phyloP scores from a whole-genome alignment of 2,329 filamentous ascomycete genomes.

The Pyrenochaeta sp. region DNA sequence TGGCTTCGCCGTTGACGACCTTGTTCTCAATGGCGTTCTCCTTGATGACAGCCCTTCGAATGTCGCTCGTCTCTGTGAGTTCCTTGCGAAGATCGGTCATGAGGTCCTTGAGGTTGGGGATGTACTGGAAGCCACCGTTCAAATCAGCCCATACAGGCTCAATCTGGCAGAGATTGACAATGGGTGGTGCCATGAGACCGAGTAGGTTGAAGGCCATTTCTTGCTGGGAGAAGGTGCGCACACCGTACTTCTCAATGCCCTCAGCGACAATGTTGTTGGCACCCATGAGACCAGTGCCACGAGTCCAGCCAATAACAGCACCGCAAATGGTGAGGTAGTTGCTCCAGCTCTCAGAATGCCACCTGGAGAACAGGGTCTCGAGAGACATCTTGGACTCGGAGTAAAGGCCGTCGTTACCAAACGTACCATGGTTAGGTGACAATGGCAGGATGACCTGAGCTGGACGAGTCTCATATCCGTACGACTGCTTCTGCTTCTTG shows the following conservation, averaged over 20 bases:
- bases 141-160: constrained; percentile 97
- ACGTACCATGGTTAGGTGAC: constrained; percentile 97
- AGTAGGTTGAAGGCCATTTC: constrained; percentile 99
- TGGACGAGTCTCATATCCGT: constrained; percentile 92
- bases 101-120: constrained; percentile 91
- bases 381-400: constrained; percentile 97
- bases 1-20: constrained; percentile 92
- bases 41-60: constrained; percentile 91
- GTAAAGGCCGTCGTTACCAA: constrained; percentile 97
- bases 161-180: constrained; percentile 93
- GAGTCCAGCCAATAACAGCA: constrained; percentile 98
- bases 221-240: constrained; percentile 97
- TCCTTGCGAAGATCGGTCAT: constrained; percentile 95
- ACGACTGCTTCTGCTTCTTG: constrained; percentile 87
- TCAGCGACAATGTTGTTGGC: constrained; percentile 98
- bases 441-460: constrained; percentile 96
- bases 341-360: constrained; percentile 97
- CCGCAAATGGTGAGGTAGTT: constrained; percentile 98
- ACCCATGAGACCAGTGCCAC: constrained; percentile 96
- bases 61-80: constrained; percentile 92
- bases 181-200: constrained; percentile 90
- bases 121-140: constrained; percentile 97
- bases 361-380: constrained; percentile 97
- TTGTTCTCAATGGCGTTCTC: constrained; percentile 97
- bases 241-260: constrained; percentile 94